Evolutionary conservation across 345 rosid species (phyloP), one percentile per base, ranked within the genome.

Genomic region (Angophora floribunda): DNA sequence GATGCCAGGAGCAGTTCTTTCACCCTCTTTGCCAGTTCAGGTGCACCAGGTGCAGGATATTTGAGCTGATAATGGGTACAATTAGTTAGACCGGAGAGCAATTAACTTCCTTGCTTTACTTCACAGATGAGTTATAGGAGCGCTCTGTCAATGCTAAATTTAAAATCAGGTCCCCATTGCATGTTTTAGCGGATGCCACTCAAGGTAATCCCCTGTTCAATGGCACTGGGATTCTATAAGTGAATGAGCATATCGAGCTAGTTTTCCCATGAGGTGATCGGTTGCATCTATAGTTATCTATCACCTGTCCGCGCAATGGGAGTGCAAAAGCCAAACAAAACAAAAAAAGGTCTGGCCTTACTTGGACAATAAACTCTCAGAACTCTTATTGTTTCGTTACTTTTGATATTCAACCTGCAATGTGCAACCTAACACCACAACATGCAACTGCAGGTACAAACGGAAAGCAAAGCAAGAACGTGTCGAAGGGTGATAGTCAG

Each of bases 1-100:
- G 95, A 92, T 6, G n/a, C 90, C 86, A 89, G 79, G 7, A 98
- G 90, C 92, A 98, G 87, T 85, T 97, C 95, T 91, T 93, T 98
- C 41, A 98, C 99, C 89, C 93, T 94, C 88, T 93, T 94, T 1
- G 96, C 99, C 90, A 98, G 87, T 84, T 91, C 96, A 13, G 97
- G 96, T 3, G 99, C 97, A 87, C 99, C 99, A 45, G 99, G 98
- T 5, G 99, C 96, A 21, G 96, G 95, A 86, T 98, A 98, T 91
- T 95, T 94, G 87, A 97, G 90, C 99, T 97, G 93, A 51, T 36
- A 61, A 50, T 50, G 6, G n/a, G 51, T 50, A 86, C 41, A 51
- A 5, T 87, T 17, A 52, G 49, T 45, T 70, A 22, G 41, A 87
- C 28, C 7, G 3, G 41, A 21, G 65, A 61, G 7, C 52, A 86